phyloP scores from a whole-genome alignment of 257 asterid species.

The Eustoma russellianum region DNA sequence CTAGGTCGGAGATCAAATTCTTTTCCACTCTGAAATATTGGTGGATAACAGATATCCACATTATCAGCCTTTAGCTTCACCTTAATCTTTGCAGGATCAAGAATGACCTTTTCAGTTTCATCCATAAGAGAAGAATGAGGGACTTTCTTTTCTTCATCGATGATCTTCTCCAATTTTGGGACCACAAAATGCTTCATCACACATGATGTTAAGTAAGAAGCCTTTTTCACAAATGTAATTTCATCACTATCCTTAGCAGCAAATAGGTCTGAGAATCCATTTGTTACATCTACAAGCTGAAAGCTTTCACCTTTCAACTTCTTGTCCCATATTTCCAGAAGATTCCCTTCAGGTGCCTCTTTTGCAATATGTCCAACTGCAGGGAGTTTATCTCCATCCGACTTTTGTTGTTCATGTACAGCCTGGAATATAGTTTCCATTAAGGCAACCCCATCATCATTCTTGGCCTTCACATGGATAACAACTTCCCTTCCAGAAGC shows the following conservation, averaged over 20 bases:
- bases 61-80: constrained; percentile 17
- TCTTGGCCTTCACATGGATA: constrained; percentile 14
- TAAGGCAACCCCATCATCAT: constrained; percentile 12
- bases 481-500: constrained; percentile 10
- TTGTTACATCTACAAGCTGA: constrained; percentile 14
- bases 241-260: constrained; percentile 14
- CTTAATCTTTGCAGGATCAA: constrained; percentile 14
- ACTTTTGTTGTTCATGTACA: constrained; percentile 5
- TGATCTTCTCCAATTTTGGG: constrained; percentile 16
- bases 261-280: constrained; percentile 13
- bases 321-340: constrained; percentile 10
- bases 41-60: constrained; percentile 20
- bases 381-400: constrained; percentile 8
- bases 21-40: constrained; percentile 18
- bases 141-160: constrained; percentile 17
- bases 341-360: constrained; percentile 18
- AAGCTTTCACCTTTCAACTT: constrained; percentile 6
- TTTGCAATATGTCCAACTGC: constrained; percentile 14
- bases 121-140: constrained; percentile 13
- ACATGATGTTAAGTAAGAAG: constrained; percentile 15
- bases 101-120: constrained; percentile 16
- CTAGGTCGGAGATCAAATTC: constrained; percentile 10
- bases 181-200: constrained; percentile 19
- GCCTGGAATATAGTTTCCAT: constrained; percentile 12
- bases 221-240: constrained; percentile 14